Evolutionary conservation across 306 rosid species (phyloP), one percentile per base, ranked within the genome.

Genomic region (Vigna nakashimae): DNA sequence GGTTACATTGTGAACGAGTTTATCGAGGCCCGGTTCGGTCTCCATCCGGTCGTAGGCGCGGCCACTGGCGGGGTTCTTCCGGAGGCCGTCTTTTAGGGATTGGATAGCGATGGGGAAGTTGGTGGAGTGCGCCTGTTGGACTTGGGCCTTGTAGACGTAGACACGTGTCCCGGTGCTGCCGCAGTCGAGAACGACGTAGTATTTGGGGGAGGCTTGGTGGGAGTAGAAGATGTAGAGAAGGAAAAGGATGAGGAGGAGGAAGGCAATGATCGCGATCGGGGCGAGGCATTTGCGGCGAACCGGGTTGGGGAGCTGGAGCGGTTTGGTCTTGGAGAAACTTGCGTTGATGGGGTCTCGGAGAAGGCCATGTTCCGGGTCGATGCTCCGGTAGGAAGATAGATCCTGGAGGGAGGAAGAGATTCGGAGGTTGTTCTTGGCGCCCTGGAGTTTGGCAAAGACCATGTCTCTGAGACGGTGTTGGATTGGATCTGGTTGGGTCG

Each of bases 41-140:
- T 95, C 99, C 96, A 92, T 92, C 51, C 99, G 73, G 86, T 95
- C 81, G 59, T 95, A 95, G 36, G 99, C 99, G 26, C 98, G 96
- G 10, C 95, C 96, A 1, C 65, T 74, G 13, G 79, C 82, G 43
- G 50, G 78, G 71, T 86, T 91, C 57, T 71, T 81, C 2, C 43
- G 82, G 6, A 81, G 73, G 22, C 91, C 90, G 59, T 69, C 84
- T 0, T 71, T 64, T 0, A 91, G 32, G 0, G 96, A 81, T 26
- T 75, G 81, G 42, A 95, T 53, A 38, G 69, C 57, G 74, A 95
- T 82, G 6, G 98, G 99, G 76, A 95, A 87, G 17, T 53, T 82
- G 65, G 38, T 78, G 49, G 62, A 85, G 2, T 73, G 69, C 20
- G 30, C 80, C 66, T 77, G 81, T 38, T 82, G 71, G 42, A 82